Base-by-base conservation (phyloP, 345 rosid genomes). In the Nephelium lappaceum region DNA sequence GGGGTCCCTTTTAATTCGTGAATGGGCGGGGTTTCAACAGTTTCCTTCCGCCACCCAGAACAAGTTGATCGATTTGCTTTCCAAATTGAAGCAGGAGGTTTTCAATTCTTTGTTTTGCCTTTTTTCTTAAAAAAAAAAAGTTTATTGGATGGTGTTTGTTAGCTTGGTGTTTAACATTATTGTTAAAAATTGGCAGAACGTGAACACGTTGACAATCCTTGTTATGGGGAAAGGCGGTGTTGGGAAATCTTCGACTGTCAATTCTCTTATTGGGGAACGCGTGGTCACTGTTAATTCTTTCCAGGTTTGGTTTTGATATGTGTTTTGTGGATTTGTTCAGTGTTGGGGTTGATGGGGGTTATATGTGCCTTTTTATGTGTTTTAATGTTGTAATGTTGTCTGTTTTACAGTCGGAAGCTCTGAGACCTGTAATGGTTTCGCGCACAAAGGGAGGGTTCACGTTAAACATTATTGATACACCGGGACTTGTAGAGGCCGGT, bases 191-290 rank as follows among this genome's bases (percentile, higher is more conserved):
- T 82, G 80, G 72, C 85, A 93, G 97, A 88, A 93, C 65, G 88
- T 90, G 69, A 83, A 81, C 74, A 86, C 88, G 74, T 81, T 91
- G 86, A 93, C 93, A 80, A 84, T 93, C 79, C 90, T 93, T 87
- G 97, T 93, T 67, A 31, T 93, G 92, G 97, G 97, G 45, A 93
- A 93, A 88, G 93, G 93, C 11, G 95, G 97, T 70, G 93, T 91
- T 42, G 97, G 97, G 24, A 93, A 93, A 83, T 93, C 97, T 75
- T 93, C 97, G 19, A 93, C 95, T 12, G 89, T 93, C 81, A 93
- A 91, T 83, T 93, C 97, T 78, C 93, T 93, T 39, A 80, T 93
- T 23, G 89, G 95, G 24, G 97, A 93, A 87, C 93, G 91, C 76
- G 95, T 82, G 21, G 89, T 91, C 76, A 88, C 89, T 82, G 93